A percentile compares a stretch with the other conserved stretches of the same genome.
phyloP scores from a whole-genome alignment of 495 filamentous ascomycete genomes.

The Paragyromitra xinjiangensis region DNA sequence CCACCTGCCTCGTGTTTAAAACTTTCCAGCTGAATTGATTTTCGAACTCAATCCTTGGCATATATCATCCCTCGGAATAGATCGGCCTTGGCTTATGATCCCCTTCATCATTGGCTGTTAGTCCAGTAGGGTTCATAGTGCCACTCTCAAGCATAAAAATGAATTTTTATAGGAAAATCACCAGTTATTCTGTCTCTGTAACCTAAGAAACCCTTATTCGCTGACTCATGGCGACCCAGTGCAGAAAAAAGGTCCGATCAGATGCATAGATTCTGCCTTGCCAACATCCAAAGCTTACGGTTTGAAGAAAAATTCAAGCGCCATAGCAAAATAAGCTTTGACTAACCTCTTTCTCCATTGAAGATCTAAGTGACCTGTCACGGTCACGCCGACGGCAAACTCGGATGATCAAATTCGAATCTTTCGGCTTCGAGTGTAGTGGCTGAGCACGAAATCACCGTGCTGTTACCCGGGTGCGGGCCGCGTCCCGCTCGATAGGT shows the following conservation, averaged over 20 bases:
- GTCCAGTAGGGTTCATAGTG: background rate
- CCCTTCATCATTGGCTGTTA: background rate
- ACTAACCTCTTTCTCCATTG: background rate
- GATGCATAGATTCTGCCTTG: conserved; percentile 7
- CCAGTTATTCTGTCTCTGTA: background rate
- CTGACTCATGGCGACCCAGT: background rate
- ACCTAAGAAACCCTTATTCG: background rate
- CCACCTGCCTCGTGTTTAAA: background rate
- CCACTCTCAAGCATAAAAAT: background rate
- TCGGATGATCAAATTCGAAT: background rate
- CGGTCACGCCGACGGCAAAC: background rate
- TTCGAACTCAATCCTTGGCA: background rate
- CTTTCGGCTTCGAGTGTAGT: background rate
- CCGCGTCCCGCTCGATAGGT: background rate
- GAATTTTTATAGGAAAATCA: background rate
- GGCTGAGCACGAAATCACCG: conserved; percentile 1
- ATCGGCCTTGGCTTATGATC: background rate
- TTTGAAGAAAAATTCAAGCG: background rate
- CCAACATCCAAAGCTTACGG: background rate
- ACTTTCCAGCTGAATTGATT: background rate
- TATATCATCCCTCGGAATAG: background rate
- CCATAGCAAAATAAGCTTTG: background rate
- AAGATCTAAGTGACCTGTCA: background rate
- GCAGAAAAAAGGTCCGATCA: background rate
- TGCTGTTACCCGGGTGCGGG: background rate